Base-by-base conservation (phyloP, 2,329 filamentous ascomycete genomes). In the Calonectria pseudoturangicola region DNA sequence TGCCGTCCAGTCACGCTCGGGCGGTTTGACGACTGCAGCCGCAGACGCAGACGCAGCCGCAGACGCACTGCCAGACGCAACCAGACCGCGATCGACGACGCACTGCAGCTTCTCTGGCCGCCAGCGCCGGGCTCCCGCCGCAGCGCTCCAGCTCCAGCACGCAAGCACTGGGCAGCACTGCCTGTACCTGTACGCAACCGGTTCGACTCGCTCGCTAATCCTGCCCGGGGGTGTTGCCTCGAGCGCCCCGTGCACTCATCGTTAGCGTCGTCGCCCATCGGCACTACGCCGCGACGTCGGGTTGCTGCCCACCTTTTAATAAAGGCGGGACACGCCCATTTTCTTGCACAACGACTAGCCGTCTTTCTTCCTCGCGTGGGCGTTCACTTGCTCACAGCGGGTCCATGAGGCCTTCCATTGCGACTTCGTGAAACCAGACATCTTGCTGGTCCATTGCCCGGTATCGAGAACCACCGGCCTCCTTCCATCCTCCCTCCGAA, bases 301-400 rank as follows among this genome's bases (percentile, higher is more conserved):
- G 39, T 68, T 68, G 73, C 48, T 50, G 60, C 30, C 50, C 13
- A 41, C 54, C 36, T 66, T 51, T 58, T 73, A 73, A 66, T 76
- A 75, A 77, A 74, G 76, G 71, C 50, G 56, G 67, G 63, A 66
- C 68, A 74, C 66, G 51, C 66, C 62, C 67, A 71, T 58, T 48
- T 70, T 62, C 67, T 71, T 63, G 15, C 33, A 30, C 33, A 60
- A 60, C 16, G 68, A 30, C 18, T 66, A 60, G 43, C 65, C 54
- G 47, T 62, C 66, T 51, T 39, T 30, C 45, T 68, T 68, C 60
- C 45, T 58, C 48, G 60, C 62, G 62, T 67, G 69, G 43, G 70
- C 71, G 63, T 47, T 74, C 71, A 76, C 69, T 78, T 77, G 70
- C 77, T 67, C 70, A 47, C 58, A 65, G 70, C 69, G 58, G 73